phyloP scores from a whole-genome alignment of 2,329 filamentous ascomycete genomes.

The Alternaria sp. region DNA sequence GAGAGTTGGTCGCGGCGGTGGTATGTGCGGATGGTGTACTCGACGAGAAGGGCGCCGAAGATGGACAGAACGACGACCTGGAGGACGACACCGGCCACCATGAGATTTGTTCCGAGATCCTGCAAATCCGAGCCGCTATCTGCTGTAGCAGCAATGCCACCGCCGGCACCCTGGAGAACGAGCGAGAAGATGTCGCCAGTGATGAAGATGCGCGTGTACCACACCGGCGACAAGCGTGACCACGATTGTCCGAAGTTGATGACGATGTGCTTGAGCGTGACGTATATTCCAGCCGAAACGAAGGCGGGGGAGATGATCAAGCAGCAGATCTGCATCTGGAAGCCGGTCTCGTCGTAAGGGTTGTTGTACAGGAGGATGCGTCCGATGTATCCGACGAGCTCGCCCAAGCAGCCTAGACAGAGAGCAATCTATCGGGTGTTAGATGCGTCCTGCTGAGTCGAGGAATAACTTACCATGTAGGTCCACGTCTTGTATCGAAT shows the following conservation, averaged over 20 bases:
- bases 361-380: constrained; percentile 61
- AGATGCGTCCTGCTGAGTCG: background rate
- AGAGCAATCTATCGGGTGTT: constrained; percentile 49
- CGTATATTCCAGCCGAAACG: constrained; percentile 61
- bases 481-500: constrained; percentile 63
- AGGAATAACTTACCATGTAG: constrained; percentile 48
- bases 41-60: constrained; percentile 53
- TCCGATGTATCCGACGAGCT: constrained; percentile 63
- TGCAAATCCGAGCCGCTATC: constrained; percentile 45
- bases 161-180: constrained; percentile 64
- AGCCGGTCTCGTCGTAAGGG: constrained; percentile 57
- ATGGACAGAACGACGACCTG: constrained; percentile 62
- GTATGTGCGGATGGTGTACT: constrained; percentile 46
- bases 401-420: constrained; percentile 56
- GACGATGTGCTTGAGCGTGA: constrained; percentile 64
- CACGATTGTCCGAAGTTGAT: constrained; percentile 57
- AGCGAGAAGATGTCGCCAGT: constrained; percentile 65
- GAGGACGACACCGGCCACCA: constrained; percentile 64
- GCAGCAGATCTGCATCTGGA: constrained; percentile 62
- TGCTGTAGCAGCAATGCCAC: constrained; percentile 63
- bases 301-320: constrained; percentile 65
- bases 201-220: constrained; percentile 67
- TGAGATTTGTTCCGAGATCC: constrained; percentile 61
- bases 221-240: constrained; percentile 37
- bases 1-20: constrained; percentile 34